Base-by-base conservation (phyloP, 768 basidiomycete species). In the Suillus weaverae region DNA sequence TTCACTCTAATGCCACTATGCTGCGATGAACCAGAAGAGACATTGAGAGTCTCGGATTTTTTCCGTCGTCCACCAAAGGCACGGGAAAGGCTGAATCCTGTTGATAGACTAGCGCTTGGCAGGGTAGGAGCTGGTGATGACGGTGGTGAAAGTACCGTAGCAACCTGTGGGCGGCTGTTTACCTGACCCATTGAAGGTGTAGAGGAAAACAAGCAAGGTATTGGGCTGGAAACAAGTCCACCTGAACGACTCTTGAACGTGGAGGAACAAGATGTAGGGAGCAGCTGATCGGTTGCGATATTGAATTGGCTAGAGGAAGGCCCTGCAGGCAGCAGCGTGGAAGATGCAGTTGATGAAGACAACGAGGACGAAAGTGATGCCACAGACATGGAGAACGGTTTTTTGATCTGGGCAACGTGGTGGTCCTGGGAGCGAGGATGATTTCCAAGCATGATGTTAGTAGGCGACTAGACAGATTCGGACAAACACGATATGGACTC, bases 321-420 rank as follows among this genome's bases (percentile, higher is more conserved):
- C 56, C 72, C 73, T 69, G 75, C 74, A 68, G 73, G 79, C 68
- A 76, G 73, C 73, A 77, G 73, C 77, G 79, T 79, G 70, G 79
- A 77, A 63, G 80, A 74, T 66, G 73, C 77, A 69, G 76, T 73
- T 65, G 81, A 77, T 70, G 83, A 78, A 68, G 79, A 72, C 72
- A 83, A 80, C 67, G 83, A 81, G 74, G 81, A 79, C 38, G 79
- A 76, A 65, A 77, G 75, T 53, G 81, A 80, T 72, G 76, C 76
- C 61, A 74, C 71, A 64, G 83, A 81, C 69, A 74, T 73, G 70
- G 79, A 75, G 65, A 76, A 68, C 62, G 77, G 76, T 69, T 81
- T 73, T 71, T 75, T 74, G 72, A 73, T 76, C 72, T 70, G 75
- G 74, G 64, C 72, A 72, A 72, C 72, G 69, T 68, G 70, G 69